Base-by-base conservation (phyloP, 768 basidiomycete genomes). In the Amanita phalloides region DNA sequence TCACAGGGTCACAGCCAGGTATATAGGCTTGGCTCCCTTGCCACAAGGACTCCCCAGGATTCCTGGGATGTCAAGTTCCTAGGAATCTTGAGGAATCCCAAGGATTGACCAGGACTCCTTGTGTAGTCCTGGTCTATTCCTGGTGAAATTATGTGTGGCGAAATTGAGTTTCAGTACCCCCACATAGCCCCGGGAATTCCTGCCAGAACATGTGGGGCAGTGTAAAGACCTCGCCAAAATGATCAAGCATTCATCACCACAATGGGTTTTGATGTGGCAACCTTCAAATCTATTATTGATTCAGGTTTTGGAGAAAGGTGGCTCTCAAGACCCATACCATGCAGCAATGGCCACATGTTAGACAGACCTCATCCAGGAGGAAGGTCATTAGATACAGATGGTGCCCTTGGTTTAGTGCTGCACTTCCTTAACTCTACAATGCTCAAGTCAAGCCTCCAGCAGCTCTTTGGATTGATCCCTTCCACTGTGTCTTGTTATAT, bases 391-490 rank as follows among this genome's bases (percentile, higher is more conserved):
- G 61, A 68, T 59, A 66, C 68, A 8, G 60, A 59, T 25, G 70
- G 72, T 26, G 71, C 64, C 0, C 63, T 75, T 11, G 71, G 73
- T 5, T 65, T 73, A 4, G 45, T 61, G 1, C 56, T 72, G 1
- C 69, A 73, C 44, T 71, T 62, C 33, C 60, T 74, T 2, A 61
- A 58, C 49, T 73, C 71, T 1, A 63, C 65, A 0, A 72, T 73
- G 66, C 61, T 39, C 0, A 65, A 73, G 28, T 57, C 61, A 6
- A 62, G 60, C 30, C 59, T 74, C 1, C 63, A 67, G 44, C 64
- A 71, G 45, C 72, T 73, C 1, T 73, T 73, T 55, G 66, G 68
- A 0, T 45, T 73, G 11, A 64, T 69, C 32, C 67, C 70, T 4
- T 25, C 63, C 8, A 70, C 68, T 0, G 56, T 64, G 21, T 59